phyloP scores from a whole-genome alignment of 495 filamentous ascomycete genomes.

The Penicillium pancosmium region DNA sequence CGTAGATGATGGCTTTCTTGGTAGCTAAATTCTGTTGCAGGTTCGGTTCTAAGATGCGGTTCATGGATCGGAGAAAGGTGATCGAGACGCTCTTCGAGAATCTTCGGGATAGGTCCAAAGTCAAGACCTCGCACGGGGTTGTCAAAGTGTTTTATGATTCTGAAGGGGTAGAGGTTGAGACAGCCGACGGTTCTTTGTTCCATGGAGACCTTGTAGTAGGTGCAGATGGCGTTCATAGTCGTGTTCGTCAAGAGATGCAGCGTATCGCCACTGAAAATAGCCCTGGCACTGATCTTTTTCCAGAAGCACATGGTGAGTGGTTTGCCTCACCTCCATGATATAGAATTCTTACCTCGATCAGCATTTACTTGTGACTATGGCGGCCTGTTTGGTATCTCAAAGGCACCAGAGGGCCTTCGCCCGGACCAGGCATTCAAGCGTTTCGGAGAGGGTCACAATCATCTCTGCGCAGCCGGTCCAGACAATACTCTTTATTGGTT shows the following conservation, averaged over 20 bases:
- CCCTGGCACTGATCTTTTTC: slow-evolving; percentile 4
- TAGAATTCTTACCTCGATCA: slow-evolving; percentile 6
- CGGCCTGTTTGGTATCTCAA: slow-evolving; percentile 43
- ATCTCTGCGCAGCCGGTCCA: slow-evolving; percentile 27
- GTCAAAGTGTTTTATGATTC: slow-evolving; percentile 27
- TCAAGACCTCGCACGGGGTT: slow-evolving; percentile 37
- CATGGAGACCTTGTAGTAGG: slow-evolving; percentile 51
- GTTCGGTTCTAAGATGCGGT: slow-evolving; percentile 27
- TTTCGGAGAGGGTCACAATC: slow-evolving; percentile 19
- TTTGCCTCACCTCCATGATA: slow-evolving; percentile 16
- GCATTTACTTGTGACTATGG: slow-evolving; percentile 28
- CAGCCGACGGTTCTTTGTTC: slow-evolving; percentile 38
- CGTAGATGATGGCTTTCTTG: background rate
- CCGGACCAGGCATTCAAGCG: slow-evolving; percentile 6
- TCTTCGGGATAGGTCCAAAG: slow-evolving; percentile 34
- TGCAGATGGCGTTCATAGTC: slow-evolving; percentile 42
- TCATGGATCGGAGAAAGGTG: slow-evolving; percentile 37
- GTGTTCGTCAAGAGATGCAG: slow-evolving; percentile 10
- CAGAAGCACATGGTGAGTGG: slow-evolving; percentile 13
- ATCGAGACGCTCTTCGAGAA: slow-evolving; percentile 35
- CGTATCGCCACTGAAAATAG: slow-evolving; percentile 12
- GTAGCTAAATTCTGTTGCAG: slow-evolving; percentile 11
- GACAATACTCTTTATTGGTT: slow-evolving; percentile 38
- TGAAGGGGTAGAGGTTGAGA: slow-evolving; percentile 32
- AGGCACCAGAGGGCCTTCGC: slow-evolving; percentile 10